These are phyloP conservation scores for Penicillium paneum DNA, from an alignment of 2,329 filamentous ascomycete species.

Conservation along the genomic window DNA sequence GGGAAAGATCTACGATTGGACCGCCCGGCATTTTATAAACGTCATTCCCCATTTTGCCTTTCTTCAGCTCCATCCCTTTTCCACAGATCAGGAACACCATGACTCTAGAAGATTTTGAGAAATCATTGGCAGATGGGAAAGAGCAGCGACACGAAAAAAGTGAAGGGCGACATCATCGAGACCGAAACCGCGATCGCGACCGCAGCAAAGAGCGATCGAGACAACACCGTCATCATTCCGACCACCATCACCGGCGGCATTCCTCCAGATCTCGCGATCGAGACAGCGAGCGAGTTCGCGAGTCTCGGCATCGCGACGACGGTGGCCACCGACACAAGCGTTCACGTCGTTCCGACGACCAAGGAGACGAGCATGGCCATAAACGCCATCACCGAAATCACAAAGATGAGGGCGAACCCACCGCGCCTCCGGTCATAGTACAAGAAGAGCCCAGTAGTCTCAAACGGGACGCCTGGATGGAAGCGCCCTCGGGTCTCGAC, in stretches of 20 bases:
- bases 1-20: constrained; percentile 31
- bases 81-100: constrained; percentile 37
- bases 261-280: constrained; percentile 39
- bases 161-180: constrained; percentile 36
- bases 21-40: constrained; percentile 31
- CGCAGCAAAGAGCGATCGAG: constrained; percentile 42
- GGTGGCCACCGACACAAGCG: constrained; percentile 63
- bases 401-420: constrained; percentile 42
- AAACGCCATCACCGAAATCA: constrained; percentile 47
- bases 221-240: constrained; percentile 28
- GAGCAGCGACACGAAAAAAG: constrained; percentile 38
- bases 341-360: constrained; percentile 55
- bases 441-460: constrained; percentile 47
- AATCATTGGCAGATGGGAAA: constrained; percentile 62
- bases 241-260: constrained; percentile 45
- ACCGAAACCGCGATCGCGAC: constrained; percentile 34
- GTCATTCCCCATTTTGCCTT: constrained; percentile 31
- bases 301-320: constrained; percentile 48
- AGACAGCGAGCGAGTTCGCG: constrained; percentile 33
- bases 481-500: constrained; percentile 74
- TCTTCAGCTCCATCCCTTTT: constrained; percentile 17
- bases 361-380: constrained; percentile 48
- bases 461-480: constrained; percentile 91
- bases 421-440: constrained; percentile 26
- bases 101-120: constrained; percentile 73